These are phyloP conservation scores for Pseudevernia furfuracea DNA, from an alignment of 495 filamentous ascomycete genomes.

Conservation along the genomic window DNA sequence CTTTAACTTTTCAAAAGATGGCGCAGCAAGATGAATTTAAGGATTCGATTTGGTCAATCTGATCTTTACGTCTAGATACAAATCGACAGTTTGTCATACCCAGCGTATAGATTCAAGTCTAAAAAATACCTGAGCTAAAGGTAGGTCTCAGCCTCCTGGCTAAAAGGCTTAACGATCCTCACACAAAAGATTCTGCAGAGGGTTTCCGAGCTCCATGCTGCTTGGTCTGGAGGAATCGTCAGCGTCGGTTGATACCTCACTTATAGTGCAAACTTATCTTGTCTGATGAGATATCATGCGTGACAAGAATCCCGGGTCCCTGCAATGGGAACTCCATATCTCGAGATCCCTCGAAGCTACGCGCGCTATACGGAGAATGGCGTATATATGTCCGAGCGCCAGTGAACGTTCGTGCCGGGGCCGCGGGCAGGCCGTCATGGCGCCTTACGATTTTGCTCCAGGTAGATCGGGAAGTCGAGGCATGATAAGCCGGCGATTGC, in stretches of 20 bases:
- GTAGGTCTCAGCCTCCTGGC: neutral
- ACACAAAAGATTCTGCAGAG: conserved; percentile 12
- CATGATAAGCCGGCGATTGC: conserved; percentile 9
- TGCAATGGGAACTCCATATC: conserved; percentile 3
- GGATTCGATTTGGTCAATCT: too few relatives aligned
- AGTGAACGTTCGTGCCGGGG: neutral
- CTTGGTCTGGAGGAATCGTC: conserved; percentile 5
- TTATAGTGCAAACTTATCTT: neutral
- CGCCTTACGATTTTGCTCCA: conserved; percentile 2
- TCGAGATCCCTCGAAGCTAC: neutral
- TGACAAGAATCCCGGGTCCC: conserved; percentile 5
- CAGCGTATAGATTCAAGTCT: neutral
- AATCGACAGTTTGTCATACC: neutral
- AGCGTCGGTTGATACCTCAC: neutral
- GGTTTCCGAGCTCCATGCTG: conserved; percentile 3
- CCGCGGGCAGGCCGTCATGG: neutral
- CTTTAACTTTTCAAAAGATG: too few relatives aligned
- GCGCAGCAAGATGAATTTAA: too few relatives aligned
- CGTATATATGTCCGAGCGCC: conserved; percentile 9
- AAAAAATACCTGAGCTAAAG: neutral
- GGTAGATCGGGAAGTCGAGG: neutral
- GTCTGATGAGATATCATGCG: conserved; percentile 4
- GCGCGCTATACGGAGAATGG: neutral
- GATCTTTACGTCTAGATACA: too few relatives aligned
- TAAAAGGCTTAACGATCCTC: neutral